These are phyloP conservation scores for Hymenoscyphus albidus DNA, from an alignment of 2,329 filamentous ascomycete genomes.

Conservation along the genomic window DNA sequence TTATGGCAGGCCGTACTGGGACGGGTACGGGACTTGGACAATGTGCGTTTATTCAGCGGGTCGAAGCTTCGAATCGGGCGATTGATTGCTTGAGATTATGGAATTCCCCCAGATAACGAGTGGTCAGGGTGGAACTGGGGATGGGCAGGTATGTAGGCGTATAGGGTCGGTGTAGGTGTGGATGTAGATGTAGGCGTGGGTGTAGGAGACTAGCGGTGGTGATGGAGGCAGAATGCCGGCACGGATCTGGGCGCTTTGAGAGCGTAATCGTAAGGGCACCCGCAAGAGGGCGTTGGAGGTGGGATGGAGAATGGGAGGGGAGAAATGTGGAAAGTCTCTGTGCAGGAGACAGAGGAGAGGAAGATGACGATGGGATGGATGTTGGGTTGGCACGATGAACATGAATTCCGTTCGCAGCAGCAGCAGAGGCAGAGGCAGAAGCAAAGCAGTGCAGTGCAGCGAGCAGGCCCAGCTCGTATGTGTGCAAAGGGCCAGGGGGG, in stretches of 20 bases:
- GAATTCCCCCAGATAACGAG: constrained; percentile 18
- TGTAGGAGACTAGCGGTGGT: neutral
- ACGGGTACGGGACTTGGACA: no score
- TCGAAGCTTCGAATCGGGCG: neutral
- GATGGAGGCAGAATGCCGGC: no score
- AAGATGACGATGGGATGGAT: neutral
- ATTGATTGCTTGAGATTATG: neutral
- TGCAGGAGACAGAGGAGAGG: neutral
- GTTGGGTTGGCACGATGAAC: neutral
- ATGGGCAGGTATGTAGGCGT: neutral
- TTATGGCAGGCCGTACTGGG: constrained; percentile 10
- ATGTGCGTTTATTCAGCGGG: neutral
- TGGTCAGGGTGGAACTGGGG: constrained; percentile 10
- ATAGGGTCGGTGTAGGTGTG: neutral
- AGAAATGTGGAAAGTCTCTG: neutral
- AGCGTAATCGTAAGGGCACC: neutral
- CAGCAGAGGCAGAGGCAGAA: constrained; percentile 3
- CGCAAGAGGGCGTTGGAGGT: neutral
- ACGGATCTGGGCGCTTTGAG: no score
- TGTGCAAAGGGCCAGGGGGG: constrained; percentile 2
- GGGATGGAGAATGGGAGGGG: neutral
- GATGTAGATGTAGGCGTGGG: neutral
- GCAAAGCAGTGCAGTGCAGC: neutral
- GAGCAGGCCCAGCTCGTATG: neutral
- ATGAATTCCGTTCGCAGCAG: constrained; percentile 2